A percentile compares a stretch with the other conserved stretches of the same genome.
These are phyloP conservation scores for Arabidopsis hybrid DNA, from an alignment of 441 rosid species.

Conservation along the genomic window DNA sequence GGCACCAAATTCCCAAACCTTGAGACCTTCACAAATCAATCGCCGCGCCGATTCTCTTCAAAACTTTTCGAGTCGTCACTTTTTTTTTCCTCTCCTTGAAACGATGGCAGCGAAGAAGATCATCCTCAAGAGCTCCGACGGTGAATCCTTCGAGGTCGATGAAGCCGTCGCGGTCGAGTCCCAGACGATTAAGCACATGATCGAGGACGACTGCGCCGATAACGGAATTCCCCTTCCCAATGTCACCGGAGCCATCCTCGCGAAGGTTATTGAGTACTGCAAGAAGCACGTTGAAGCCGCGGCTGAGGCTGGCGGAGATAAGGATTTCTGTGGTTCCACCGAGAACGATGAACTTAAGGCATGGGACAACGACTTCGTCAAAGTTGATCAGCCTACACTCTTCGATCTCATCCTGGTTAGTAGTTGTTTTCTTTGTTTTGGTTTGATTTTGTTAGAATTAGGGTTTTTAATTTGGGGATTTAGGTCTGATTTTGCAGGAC, in stretches of 20 bases:
- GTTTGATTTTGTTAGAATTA: not conserved
- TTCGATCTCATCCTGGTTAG: slow-evolving; percentile 62
- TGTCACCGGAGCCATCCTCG: slow-evolving; percentile 51
- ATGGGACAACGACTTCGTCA: slow-evolving; percentile 55
- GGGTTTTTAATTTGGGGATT: slow-evolving; percentile 13
- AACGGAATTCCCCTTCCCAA: slow-evolving; percentile 56
- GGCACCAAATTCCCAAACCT: not conserved
- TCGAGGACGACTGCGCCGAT: slow-evolving; percentile 52
- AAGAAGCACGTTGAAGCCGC: slow-evolving; percentile 56
- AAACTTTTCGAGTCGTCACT: not conserved
- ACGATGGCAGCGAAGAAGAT: slow-evolving; percentile 61
- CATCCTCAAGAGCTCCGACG: slow-evolving; percentile 54
- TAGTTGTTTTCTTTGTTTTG: not conserved
- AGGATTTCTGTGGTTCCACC: slow-evolving; percentile 22
- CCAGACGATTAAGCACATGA: slow-evolving; percentile 57
- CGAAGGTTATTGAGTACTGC: slow-evolving; percentile 64
- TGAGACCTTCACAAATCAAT: not conserved
- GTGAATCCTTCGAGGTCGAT: slow-evolving; percentile 54
- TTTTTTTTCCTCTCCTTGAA: not conserved
- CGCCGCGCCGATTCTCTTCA: not conserved
- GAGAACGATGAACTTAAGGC: slow-evolving; percentile 46
- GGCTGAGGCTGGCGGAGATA: slow-evolving; percentile 29
- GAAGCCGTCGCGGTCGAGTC: slow-evolving; percentile 54
- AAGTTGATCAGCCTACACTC: slow-evolving; percentile 53
- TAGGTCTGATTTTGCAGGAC: not conserved